Percentiles rank a stretch among this genome's conserved stretches.
Conservation (phyloP, 1,284 basidiomycete genomes). For the Irpex rosettiformis region DNA sequence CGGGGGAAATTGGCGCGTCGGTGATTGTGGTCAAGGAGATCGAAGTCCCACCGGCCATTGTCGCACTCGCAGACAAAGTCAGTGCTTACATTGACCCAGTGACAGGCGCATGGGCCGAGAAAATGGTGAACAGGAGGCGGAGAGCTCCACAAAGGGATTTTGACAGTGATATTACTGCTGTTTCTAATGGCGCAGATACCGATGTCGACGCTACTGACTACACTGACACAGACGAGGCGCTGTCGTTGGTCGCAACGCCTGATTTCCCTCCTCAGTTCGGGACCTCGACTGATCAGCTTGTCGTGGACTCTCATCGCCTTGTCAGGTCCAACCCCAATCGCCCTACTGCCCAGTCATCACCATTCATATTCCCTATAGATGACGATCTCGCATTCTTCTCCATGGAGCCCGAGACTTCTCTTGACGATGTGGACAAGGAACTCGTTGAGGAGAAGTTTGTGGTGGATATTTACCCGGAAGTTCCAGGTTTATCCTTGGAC, state of each 20-base stretch:
- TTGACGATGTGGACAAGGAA: slow-evolving; percentile 24
- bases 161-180: slow-evolving; percentile 21
- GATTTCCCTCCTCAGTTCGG: slow-evolving; percentile 5
- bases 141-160: slow-evolving; percentile 5
- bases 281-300: neutral
- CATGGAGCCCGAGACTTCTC: slow-evolving; percentile 43
- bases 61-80: slow-evolving; percentile 35
- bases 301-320: slow-evolving; percentile 17
- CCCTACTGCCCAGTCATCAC: slow-evolving; percentile 27
- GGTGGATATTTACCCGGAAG: slow-evolving; percentile 7
- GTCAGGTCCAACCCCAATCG: slow-evolving; percentile 22
- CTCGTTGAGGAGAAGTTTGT: slow-evolving; percentile 13
- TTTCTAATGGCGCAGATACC: slow-evolving; percentile 33
- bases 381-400: slow-evolving; percentile 39
- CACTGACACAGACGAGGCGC: slow-evolving; percentile 35
- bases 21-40: slow-evolving; percentile 87
- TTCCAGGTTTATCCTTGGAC: slow-evolving; percentile 39
- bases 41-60: slow-evolving; percentile 55
- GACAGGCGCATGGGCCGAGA: slow-evolving; percentile 30
- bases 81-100: slow-evolving; percentile 27
- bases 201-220: slow-evolving; percentile 28
- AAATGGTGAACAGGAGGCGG: slow-evolving; percentile 23
- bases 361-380: slow-evolving; percentile 27
- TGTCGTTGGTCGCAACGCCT: slow-evolving; percentile 15
- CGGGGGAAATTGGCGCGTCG: slow-evolving; percentile 85